phyloP scores from a whole-genome alignment of 1,139 yeast species.

The Casaregolazyma lundiana region DNA sequence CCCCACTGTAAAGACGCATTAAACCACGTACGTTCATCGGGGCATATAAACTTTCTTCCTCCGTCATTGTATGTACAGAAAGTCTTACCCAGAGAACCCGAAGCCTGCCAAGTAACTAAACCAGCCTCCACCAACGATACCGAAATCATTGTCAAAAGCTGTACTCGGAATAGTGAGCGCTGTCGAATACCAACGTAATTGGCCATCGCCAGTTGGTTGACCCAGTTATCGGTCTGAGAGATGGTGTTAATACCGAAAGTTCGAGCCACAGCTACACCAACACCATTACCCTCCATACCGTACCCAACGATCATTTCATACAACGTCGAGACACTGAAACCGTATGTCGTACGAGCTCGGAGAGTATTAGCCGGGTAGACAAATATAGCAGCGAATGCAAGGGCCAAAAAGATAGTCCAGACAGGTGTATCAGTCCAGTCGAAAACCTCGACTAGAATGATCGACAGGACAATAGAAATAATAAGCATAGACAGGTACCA shows the following conservation, averaged over 20 bases:
- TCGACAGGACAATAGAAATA: slow-evolving; percentile 45
- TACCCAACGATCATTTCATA: slow-evolving; percentile 55
- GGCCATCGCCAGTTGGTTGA: slow-evolving; percentile 53
- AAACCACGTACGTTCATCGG: slow-evolving; percentile 42
- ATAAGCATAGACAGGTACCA: slow-evolving; percentile 47
- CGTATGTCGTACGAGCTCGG: slow-evolving; percentile 49
- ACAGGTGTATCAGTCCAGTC: slow-evolving; percentile 44
- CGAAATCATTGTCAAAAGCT: slow-evolving; percentile 41
- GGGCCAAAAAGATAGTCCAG: slow-evolving; percentile 54
- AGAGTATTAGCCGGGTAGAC: slow-evolving; percentile 48
- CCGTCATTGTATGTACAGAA: slow-evolving; percentile 28
- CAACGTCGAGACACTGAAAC: slow-evolving; percentile 51
- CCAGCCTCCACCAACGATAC: slow-evolving; percentile 46
- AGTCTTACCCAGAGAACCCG: slow-evolving; percentile 37
- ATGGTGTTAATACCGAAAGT: slow-evolving; percentile 56
- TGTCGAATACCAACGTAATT: slow-evolving; percentile 62
- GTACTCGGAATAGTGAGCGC: slow-evolving; percentile 54
- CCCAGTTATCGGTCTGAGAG: slow-evolving; percentile 55
- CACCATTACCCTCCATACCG: slow-evolving; percentile 57
- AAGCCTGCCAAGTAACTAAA: slow-evolving; percentile 50
- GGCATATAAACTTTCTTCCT: slow-evolving; percentile 37
- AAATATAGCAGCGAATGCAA: slow-evolving; percentile 51
- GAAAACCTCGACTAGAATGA: slow-evolving; percentile 43
- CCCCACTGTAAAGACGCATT: slow-evolving; percentile 52
- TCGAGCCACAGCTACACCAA: slow-evolving; percentile 51